Evolutionary conservation across 495 filamentous ascomycete genomes (phyloP), one percentile per base, ranked within the genome.

Genomic region (Trichodelitschia bisporula): DNA sequence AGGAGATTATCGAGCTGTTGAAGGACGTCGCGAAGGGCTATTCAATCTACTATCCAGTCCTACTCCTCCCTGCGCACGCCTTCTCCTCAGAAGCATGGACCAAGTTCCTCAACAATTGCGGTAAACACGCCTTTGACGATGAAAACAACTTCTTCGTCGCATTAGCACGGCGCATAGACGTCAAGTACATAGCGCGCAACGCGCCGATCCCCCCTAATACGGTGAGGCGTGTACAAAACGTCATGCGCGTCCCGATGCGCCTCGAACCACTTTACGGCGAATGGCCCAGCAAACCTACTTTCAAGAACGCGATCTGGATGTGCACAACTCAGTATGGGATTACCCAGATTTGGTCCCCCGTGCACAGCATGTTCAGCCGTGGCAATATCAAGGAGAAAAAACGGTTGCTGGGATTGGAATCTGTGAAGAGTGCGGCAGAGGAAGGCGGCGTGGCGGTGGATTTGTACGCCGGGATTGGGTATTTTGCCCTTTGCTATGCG

Each of bases 361-460:
- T 66, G 0, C 76, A 77, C 51, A 90, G 78, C 10, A 92, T 93
- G 83, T 93, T 93, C 45, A 74, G 66, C 4, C 60, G 77, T 1
- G 83, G 83, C 5, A 92, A 92, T 42, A 51, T 90, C 28, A 70
- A 61, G n/a, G 83, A 93, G 49, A 93, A 93, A 41, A 66, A 73
- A 0, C 56, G 83, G 6, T 48, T 93, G 1, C 48, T 84, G 16
- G 34, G 26, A 0, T 61, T 71, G n/a, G 50, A 58, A 15, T 36
- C 41, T 9, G 32, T 45, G 9, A 41, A 43, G 4, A 34, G 18
- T 8, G 1, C n/a, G 13, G 19, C 15, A 5, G 13, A 25, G 1
- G 35, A 52, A 5, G 26, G 20, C 1, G 56, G 56, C 15, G 57
- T 54, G 30, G 77, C 75, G 0, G 66, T 86, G 0, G 83, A 93